Evolutionary conservation across 78 protist genomes (phyloP).

Genomic region (Pigoraptor vietnamica): DNA sequence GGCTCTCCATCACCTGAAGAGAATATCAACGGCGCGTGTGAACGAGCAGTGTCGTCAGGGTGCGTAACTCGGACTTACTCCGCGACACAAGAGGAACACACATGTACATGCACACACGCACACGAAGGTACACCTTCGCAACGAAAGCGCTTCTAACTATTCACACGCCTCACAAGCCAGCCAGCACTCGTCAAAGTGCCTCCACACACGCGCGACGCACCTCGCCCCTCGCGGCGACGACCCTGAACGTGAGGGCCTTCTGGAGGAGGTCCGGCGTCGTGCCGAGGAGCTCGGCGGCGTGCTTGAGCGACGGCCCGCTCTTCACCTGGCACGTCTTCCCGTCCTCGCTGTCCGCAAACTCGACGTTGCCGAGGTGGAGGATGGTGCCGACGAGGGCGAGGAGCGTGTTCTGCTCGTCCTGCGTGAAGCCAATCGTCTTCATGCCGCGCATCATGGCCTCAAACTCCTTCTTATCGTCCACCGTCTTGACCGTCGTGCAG

Average conservation of each 20-base stretch:
- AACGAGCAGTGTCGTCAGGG: background rate
- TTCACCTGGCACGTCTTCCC: background rate
- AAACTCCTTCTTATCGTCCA: slow-evolving; percentile 76
- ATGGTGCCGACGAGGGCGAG: slow-evolving; percentile 51
- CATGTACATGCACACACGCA: background rate
- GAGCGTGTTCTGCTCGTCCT: background rate
- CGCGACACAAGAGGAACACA: too few relatives aligned
- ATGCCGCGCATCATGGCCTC: slow-evolving; percentile 18
- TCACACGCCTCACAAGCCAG: background rate
- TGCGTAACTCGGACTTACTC: background rate
- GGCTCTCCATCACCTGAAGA: too few relatives aligned
- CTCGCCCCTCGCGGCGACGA: slow-evolving; percentile 12
- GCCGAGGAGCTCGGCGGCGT: background rate
- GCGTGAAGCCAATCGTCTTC: background rate
- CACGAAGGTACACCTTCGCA: slow-evolving; percentile 27
- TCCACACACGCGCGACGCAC: too few relatives aligned
- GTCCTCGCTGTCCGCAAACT: background rate
- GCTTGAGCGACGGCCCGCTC: slow-evolving; percentile 10
- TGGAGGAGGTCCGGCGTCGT: background rate
- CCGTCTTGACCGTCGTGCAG: slow-evolving; percentile 52
- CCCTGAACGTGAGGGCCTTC: background rate
- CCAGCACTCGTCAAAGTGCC: too few relatives aligned
- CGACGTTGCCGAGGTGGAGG: slow-evolving; percentile 62
- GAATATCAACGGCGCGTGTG: too few relatives aligned
- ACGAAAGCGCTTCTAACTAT: background rate